These are phyloP conservation scores for Epichloe typhina DNA, from an alignment of 2,329 filamentous ascomycete genomes.

Conservation along the genomic window DNA sequence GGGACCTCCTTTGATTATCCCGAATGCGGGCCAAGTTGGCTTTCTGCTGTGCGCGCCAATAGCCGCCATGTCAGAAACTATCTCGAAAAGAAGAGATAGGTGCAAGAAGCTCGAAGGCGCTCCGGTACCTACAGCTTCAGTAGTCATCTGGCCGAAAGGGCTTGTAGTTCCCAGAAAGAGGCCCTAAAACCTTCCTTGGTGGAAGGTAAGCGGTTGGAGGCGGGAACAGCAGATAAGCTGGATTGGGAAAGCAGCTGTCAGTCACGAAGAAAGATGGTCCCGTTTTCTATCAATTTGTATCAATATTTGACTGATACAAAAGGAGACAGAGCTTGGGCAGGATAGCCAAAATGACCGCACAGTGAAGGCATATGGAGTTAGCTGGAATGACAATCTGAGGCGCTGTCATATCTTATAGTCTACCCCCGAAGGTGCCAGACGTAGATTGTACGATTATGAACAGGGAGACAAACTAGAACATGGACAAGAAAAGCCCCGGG, in stretches of 20 bases:
- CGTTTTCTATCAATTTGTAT: not conserved
- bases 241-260: not conserved
- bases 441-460: not conserved
- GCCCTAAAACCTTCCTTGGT: not conserved
- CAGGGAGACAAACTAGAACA: not conserved
- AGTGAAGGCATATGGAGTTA: not conserved
- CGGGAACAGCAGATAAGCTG: not conserved
- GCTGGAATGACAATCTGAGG: not conserved
- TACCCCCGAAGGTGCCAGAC: not conserved
- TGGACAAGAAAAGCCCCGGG: not conserved
- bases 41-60: conserved; percentile 18
- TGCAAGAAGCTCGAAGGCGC: not conserved
- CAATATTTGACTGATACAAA: not conserved
- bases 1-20: conserved; percentile 66
- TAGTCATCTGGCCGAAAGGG: conserved; percentile 10
- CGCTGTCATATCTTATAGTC: not conserved
- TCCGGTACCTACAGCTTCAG: conserved; percentile 10
- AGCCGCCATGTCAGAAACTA: not conserved
- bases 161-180: not conserved
- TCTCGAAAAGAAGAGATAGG: not conserved
- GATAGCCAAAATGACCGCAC: not conserved
- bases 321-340: not conserved
- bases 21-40: conserved; percentile 45
- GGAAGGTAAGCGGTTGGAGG: conserved; percentile 1
- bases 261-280: not conserved